phyloP scores from a whole-genome alignment of 2,329 filamentous ascomycete species.

The Aspergillus tubingensis region DNA sequence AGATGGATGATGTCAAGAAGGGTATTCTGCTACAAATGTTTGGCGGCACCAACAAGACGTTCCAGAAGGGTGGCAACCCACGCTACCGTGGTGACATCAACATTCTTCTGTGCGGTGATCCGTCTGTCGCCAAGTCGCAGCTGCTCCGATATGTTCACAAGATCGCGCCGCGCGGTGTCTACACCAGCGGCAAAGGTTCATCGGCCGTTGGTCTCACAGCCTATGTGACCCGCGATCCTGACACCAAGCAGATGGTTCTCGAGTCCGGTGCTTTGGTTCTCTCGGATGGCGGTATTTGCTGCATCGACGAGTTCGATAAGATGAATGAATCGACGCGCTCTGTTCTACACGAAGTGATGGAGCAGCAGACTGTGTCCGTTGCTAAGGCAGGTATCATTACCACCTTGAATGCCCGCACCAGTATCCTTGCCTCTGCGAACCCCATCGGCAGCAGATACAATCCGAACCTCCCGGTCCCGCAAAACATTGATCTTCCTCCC shows the following conservation, averaged over 20 bases:
- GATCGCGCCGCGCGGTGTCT: constrained; percentile 86
- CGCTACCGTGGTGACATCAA: constrained; percentile 98
- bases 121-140: constrained; percentile 95
- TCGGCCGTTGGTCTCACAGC: constrained; percentile 75
- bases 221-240: constrained; percentile 74
- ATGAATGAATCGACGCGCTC: constrained; percentile 75
- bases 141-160: constrained; percentile 93
- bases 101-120: constrained; percentile 92
- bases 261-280: constrained; percentile 74
- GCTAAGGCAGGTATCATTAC: constrained; percentile 78
- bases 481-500: constrained; percentile 96
- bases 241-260: constrained; percentile 71
- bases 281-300: constrained; percentile 74
- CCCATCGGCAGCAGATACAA: constrained; percentile 98
- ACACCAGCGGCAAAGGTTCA: constrained; percentile 74
- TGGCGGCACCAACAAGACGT: constrained; percentile 96
- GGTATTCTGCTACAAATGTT: constrained; percentile 95
- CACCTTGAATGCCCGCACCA: constrained; percentile 91
- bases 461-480: constrained; percentile 88
- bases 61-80: constrained; percentile 92
- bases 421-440: constrained; percentile 94
- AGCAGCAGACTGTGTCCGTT: constrained; percentile 77
- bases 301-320: constrained; percentile 79
- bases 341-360: constrained; percentile 78
- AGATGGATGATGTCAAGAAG: constrained; percentile 99